Conservation (phyloP, 208 protist genomes). For the Leishmania braziliensis region DNA sequence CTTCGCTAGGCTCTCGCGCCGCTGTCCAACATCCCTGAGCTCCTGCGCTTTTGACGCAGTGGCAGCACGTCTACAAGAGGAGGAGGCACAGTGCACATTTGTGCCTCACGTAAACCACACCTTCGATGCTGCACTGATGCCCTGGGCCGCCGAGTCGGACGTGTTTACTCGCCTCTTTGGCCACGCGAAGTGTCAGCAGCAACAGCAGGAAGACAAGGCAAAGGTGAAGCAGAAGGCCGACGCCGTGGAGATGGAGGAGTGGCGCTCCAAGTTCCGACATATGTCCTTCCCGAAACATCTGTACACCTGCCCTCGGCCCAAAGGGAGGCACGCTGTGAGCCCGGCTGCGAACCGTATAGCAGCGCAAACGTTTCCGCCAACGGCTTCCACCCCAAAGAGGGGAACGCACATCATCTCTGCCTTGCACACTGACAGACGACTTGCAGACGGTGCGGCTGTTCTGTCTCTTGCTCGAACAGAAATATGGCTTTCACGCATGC, state of each 20-base stretch:
- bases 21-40: constrained; percentile 1
- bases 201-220: not conserved
- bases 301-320: not conserved
- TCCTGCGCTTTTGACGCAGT: not conserved
- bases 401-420: not conserved
- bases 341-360: too few species aligned
- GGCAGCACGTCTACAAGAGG: not conserved
- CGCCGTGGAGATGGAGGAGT: not conserved
- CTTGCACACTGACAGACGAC: not conserved
- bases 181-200: constrained; percentile 17
- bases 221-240: not conserved
- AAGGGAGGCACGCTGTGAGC: not conserved
- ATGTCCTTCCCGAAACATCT: constrained; percentile 7
- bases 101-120: constrained; percentile 17
- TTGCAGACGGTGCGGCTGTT: not conserved
- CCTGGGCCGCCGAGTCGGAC: not conserved
- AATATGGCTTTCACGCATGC: not conserved
- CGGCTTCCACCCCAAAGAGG: not conserved
- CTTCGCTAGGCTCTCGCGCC: constrained; percentile 11
- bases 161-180: constrained; percentile 22
- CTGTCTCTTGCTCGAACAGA: not conserved
- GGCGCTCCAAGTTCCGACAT: not conserved
- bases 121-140: not conserved
- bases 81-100: constrained; percentile 14
- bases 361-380: too few species aligned